Evolutionary conservation across 345 rosid genomes (phyloP).

Genomic region (Fremontodendron californicum): DNA sequence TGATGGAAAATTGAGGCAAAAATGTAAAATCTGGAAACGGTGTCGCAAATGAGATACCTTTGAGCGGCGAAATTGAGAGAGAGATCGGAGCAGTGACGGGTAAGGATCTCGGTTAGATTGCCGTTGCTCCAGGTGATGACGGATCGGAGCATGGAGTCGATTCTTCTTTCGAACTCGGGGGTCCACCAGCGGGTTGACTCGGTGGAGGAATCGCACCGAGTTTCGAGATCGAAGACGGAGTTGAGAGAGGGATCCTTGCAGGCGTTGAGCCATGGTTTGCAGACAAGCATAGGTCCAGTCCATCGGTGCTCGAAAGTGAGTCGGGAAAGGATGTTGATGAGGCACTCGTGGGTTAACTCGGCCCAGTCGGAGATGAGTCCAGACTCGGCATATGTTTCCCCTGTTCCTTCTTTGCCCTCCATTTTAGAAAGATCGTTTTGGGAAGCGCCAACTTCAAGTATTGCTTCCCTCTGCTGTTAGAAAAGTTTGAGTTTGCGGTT

Average conservation of each 20-base stretch:
- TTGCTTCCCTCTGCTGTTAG: neutral
- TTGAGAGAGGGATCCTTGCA: conserved; percentile 68
- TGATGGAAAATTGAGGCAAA: neutral
- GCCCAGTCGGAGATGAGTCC: conserved; percentile 55
- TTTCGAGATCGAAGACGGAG: conserved; percentile 59
- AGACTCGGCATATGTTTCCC: neutral
- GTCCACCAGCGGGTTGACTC: conserved; percentile 62
- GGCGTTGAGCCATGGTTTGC: conserved; percentile 67
- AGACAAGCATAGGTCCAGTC: conserved; percentile 73
- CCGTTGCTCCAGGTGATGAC: conserved; percentile 63
- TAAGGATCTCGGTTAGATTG: conserved; percentile 49
- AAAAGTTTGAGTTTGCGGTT: neutral
- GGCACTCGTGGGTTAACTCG: conserved; percentile 65
- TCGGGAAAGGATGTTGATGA: conserved; percentile 63
- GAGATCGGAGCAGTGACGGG: conserved; percentile 80
- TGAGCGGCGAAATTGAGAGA: conserved; percentile 57
- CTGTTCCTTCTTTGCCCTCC: conserved; percentile 3
- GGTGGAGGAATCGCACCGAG: conserved; percentile 44
- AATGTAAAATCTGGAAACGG: neutral
- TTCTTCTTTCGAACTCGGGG: conserved; percentile 56
- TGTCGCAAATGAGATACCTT: conserved; percentile 33
- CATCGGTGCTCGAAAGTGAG: conserved; percentile 61
- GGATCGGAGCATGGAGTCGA: conserved; percentile 69
- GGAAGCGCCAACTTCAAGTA: neutral
- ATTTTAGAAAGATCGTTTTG: neutral